Evolutionary conservation across 78 protist genomes (phyloP).

Genomic region (Dictyostelium firmibasis): DNA sequence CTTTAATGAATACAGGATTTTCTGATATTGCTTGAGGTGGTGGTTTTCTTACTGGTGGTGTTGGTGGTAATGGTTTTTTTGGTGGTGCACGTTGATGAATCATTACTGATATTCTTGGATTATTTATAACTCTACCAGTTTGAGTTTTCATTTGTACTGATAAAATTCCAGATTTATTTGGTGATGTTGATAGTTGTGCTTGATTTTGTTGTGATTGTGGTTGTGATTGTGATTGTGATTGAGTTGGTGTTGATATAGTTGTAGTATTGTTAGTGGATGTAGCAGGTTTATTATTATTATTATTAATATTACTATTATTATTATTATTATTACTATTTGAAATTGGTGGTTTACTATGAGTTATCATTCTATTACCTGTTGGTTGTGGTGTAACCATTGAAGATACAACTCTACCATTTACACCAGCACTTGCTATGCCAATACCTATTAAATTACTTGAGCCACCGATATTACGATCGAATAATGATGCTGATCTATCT

Average conservation of each 20-base stretch:
- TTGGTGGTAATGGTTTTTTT: conserved; percentile 63
- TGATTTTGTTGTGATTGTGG: neutral
- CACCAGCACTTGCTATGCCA: neutral
- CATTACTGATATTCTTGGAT: conserved; percentile 43
- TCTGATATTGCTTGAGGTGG: neutral
- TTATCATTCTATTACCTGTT: neutral
- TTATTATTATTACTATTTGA: neutral
- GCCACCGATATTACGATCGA: neutral
- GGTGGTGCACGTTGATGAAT: conserved; percentile 65
- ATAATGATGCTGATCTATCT: neutral
- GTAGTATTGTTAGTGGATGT: too few species aligned
- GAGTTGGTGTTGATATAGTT: neutral
- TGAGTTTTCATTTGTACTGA: neutral
- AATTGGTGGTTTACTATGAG: neutral
- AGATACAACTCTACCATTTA: neutral
- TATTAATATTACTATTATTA: neutral
- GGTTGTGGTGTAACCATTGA: neutral
- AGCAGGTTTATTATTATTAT: neutral
- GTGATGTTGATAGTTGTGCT: neutral
- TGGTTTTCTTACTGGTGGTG: conserved; percentile 18
- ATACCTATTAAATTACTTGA: neutral
- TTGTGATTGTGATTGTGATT: neutral
- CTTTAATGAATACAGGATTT: neutral
- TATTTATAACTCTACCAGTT: neutral
- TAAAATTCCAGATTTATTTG: neutral